These are phyloP conservation scores for Diutina ranongensis DNA, from an alignment of 1,139 yeast genomes.

Conservation along the genomic window DNA sequence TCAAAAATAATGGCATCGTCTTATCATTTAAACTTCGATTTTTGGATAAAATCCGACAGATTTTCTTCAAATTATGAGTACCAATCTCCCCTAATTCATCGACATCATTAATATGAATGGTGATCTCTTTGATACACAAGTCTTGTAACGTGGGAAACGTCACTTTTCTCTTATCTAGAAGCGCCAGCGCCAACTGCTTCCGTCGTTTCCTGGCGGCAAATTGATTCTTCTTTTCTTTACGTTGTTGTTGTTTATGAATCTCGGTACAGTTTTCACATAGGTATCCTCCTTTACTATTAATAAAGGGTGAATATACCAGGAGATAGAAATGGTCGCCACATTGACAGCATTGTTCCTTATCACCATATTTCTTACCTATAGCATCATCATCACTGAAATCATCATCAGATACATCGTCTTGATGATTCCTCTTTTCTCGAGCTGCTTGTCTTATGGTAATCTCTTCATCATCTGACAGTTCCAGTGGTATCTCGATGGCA, in stretches of 20 bases:
- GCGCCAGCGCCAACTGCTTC: conserved; percentile 72
- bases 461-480: conserved; percentile 13
- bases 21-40: conserved; percentile 67
- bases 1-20: conserved; percentile 64
- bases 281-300: conserved; percentile 40
- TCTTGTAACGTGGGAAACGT: conserved; percentile 59
- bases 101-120: conserved; percentile 63
- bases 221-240: conserved; percentile 37
- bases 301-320: conserved; percentile 52
- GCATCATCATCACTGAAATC: conserved; percentile 18
- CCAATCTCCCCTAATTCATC: conserved; percentile 79
- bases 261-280: conserved; percentile 59
- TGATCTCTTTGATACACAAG: conserved; percentile 59
- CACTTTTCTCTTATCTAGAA: conserved; percentile 58
- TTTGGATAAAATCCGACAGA: conserved; percentile 64
- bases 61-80: conserved; percentile 42
- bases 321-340: conserved; percentile 48
- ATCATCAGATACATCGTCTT: conserved; percentile 13
- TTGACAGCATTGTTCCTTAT: conserved; percentile 41
- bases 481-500: conserved; percentile 6
- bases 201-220: conserved; percentile 59
- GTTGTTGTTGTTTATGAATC: conserved; percentile 29
- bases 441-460: conserved; percentile 33
- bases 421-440: conserved; percentile 20
- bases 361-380: conserved; percentile 27